Conservation (phyloP, 129 eudicot species). For the Chrysanthemum seticuspe region DNA sequence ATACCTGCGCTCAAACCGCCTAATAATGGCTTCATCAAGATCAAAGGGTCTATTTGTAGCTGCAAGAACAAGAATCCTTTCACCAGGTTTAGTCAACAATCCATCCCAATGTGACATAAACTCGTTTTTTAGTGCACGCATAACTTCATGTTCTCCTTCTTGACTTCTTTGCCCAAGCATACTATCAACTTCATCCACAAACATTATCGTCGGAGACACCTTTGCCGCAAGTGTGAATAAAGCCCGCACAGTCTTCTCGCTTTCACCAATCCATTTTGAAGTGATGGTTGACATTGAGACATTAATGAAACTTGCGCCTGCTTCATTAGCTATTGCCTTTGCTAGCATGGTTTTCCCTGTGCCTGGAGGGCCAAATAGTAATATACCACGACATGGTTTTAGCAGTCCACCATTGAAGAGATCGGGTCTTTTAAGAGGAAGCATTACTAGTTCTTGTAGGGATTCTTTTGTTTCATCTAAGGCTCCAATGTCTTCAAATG, state of each 20-base stretch:
- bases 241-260: conserved; percentile 88
- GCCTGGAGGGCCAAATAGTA: conserved; percentile 90
- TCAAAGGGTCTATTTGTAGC: conserved; percentile 96
- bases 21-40: conserved; percentile 92
- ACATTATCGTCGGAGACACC: conserved; percentile 84
- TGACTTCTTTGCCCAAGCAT: conserved; percentile 93
- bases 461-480: conserved; percentile 83
- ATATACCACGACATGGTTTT: conserved; percentile 88
- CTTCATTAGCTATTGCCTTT: conserved; percentile 91
- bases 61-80: conserved; percentile 92
- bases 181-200: conserved; percentile 93
- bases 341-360: conserved; percentile 98
- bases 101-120: conserved; percentile 99
- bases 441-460: conserved; percentile 91
- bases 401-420: conserved; percentile 91
- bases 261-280: conserved; percentile 98
- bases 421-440: conserved; percentile 90
- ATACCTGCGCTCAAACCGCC: conserved; percentile 95
- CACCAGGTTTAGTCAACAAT: conserved; percentile 65
- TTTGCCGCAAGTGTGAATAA: conserved; percentile 91
- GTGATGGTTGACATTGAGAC: conserved; percentile 97
- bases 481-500: conserved; percentile 82
- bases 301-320: conserved; percentile 95
- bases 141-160: conserved; percentile 95
- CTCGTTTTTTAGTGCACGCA: conserved; percentile 88